These are phyloP conservation scores for Pythium inflatum DNA, from an alignment of 352 stramenopile genomes.

Conservation along the genomic window DNA sequence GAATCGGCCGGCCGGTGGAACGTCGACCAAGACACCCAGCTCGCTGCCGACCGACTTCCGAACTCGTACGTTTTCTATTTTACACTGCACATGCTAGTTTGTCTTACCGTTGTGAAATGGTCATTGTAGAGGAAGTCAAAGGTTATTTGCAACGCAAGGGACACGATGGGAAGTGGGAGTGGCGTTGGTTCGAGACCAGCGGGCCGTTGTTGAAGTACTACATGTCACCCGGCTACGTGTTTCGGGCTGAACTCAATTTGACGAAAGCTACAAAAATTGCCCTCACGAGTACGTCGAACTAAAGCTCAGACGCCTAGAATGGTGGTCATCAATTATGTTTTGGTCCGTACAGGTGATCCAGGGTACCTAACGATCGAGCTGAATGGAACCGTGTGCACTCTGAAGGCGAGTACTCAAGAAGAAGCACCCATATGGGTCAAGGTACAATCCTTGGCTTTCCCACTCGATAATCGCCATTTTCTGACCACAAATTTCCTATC, in stretches of 20 bases:
- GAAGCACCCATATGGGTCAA: background rate
- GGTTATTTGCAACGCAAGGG: background rate
- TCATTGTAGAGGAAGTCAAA: background rate
- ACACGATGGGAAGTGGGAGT: background rate
- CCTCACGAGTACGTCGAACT: background rate
- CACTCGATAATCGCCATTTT: background rate
- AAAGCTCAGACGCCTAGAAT: background rate
- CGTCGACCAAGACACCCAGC: background rate
- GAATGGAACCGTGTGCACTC: background rate
- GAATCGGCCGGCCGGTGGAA: background rate
- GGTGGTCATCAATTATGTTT: background rate
- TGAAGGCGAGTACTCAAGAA: background rate
- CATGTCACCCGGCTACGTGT: background rate
- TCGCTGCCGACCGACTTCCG: background rate
- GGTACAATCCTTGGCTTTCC: background rate
- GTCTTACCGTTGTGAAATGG: no score
- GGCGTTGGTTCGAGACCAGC: background rate
- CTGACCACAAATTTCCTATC: no score
- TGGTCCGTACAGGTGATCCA: background rate
- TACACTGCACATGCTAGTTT: background rate
- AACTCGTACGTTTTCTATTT: background rate
- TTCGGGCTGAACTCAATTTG: background rate
- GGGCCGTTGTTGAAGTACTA: background rate
- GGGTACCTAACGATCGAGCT: background rate
- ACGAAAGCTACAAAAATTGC: background rate